Evolutionary conservation across 345 rosid species (phyloP).

Genomic region (Aquilaria malaccensis): DNA sequence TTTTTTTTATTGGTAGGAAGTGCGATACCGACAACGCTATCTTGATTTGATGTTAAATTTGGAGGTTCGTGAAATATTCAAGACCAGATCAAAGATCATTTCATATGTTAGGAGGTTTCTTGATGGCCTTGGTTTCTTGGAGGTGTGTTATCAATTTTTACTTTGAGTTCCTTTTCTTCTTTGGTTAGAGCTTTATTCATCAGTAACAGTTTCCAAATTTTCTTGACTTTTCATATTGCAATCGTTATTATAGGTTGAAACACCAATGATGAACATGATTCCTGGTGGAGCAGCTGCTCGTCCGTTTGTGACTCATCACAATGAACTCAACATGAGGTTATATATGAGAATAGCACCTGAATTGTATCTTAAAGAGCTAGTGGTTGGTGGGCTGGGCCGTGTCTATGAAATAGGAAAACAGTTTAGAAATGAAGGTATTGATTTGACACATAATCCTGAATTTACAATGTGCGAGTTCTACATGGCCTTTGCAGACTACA

Average conservation of each 20-base stretch:
- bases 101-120: constrained; percentile 62
- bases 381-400: constrained; percentile 90
- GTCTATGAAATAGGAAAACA: constrained; percentile 98
- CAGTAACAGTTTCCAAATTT: not conserved
- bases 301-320: constrained; percentile 94
- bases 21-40: constrained; percentile 87
- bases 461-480: constrained; percentile 98
- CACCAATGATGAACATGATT: constrained; percentile 98
- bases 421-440: constrained; percentile 96
- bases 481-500: constrained; percentile 97
- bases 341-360: constrained; percentile 98
- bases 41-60: constrained; percentile 78
- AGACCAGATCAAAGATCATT: constrained; percentile 58
- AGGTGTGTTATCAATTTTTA: constrained; percentile 37
- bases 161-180: not conserved
- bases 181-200: not conserved
- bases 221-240: not conserved
- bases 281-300: constrained; percentile 98
- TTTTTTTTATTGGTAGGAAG: constrained; percentile 44
- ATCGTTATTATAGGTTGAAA: constrained; percentile 57
- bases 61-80: constrained; percentile 73
- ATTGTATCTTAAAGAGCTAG: constrained; percentile 78
- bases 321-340: constrained; percentile 79
- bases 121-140: constrained; percentile 61
- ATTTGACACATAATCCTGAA: constrained; percentile 97